A percentile compares a stretch with the other conserved stretches of the same genome.
Evolutionary conservation across 768 basidiomycete species (phyloP).

Genomic region (Holtermanniella nyarrowii): DNA sequence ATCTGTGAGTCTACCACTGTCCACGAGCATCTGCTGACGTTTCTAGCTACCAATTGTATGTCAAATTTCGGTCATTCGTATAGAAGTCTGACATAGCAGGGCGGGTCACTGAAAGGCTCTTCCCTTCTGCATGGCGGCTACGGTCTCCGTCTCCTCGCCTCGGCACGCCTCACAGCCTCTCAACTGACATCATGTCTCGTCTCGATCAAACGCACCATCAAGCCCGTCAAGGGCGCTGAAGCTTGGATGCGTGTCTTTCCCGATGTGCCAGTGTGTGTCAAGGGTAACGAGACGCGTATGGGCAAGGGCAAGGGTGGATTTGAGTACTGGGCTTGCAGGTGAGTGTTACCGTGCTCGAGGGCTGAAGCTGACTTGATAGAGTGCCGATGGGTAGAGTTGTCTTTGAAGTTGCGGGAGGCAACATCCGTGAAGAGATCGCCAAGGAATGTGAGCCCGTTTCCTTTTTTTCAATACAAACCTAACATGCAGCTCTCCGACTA

Average conservation of each 20-base stretch:
- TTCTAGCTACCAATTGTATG: conserved; percentile 19
- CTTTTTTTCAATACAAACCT: not conserved
- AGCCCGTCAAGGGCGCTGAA: conserved; percentile 76
- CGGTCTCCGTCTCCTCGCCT: conserved; percentile 80
- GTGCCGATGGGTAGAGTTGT: conserved; percentile 81
- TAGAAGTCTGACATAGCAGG: conserved; percentile 33
- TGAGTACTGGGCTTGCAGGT: conserved; percentile 95
- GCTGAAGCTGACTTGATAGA: conserved; percentile 42
- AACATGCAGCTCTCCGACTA: conserved; percentile 51
- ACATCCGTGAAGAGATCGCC: conserved; percentile 83
- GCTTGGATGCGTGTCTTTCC: conserved; percentile 86
- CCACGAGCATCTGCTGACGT: not conserved
- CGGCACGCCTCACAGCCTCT: conserved; percentile 72
- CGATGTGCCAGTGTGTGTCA: conserved; percentile 92
- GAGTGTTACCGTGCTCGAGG: conserved; percentile 21
- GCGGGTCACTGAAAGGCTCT: conserved; percentile 87
- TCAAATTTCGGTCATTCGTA: not conserved
- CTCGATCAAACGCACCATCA: conserved; percentile 79
- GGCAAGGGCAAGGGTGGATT: conserved; percentile 98
- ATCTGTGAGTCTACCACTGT: conserved; percentile 9
- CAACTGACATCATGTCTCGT: conserved; percentile 79
- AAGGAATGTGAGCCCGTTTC: conserved; percentile 58
- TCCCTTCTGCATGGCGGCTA: conserved; percentile 84
- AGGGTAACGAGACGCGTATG: conserved; percentile 99
- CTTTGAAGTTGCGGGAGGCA: conserved; percentile 83